phyloP scores from a whole-genome alignment of 208 protist genomes.

The Strigomonas oncopelti region DNA sequence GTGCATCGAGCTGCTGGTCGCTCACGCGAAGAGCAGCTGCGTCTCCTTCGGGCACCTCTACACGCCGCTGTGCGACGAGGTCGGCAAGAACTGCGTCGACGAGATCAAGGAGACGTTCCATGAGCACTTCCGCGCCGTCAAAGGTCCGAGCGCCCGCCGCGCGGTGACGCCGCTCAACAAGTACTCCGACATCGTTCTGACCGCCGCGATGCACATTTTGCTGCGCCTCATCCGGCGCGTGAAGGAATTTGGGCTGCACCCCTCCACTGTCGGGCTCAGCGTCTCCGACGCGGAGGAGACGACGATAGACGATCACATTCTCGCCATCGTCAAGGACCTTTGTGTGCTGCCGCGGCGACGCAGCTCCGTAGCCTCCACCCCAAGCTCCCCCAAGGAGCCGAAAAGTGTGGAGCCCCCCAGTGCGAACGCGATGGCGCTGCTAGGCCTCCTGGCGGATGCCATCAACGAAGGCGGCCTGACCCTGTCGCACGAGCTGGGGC shows the following conservation, averaged over 20 bases:
- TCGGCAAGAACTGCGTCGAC: conserved; percentile 57
- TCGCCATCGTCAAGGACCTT: not conserved
- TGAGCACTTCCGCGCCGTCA: conserved; percentile 75
- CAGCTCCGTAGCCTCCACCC: not conserved
- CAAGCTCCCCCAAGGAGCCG: conserved; percentile 12
- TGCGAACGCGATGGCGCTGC: conserved; percentile 21
- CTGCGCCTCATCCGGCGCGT: conserved; percentile 65
- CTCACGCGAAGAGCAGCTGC: conserved; percentile 20
- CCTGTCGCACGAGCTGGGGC: conserved; percentile 43
- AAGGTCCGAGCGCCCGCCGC: conserved; percentile 58
- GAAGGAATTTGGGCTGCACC: conserved; percentile 68
- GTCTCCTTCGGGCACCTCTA: conserved; percentile 55
- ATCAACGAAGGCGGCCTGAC: conserved; percentile 66
- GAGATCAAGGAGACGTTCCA: conserved; percentile 55
- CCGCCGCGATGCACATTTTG: conserved; percentile 56
- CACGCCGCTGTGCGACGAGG: conserved; percentile 76
- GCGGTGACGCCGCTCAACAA: conserved; percentile 49
- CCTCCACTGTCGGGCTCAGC: conserved; percentile 34
- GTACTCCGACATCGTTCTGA: conserved; percentile 49
- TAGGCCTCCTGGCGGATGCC: conserved; percentile 65
- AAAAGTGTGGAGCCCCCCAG: not conserved
- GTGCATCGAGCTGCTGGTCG: conserved; percentile 7
- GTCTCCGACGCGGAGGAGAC: not conserved
- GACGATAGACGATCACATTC: not conserved
- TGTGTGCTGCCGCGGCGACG: not conserved